Evolutionary conservation across 306 rosid species (phyloP), one percentile per base, ranked within the genome.

Genomic region (Acacia melanoxylon): DNA sequence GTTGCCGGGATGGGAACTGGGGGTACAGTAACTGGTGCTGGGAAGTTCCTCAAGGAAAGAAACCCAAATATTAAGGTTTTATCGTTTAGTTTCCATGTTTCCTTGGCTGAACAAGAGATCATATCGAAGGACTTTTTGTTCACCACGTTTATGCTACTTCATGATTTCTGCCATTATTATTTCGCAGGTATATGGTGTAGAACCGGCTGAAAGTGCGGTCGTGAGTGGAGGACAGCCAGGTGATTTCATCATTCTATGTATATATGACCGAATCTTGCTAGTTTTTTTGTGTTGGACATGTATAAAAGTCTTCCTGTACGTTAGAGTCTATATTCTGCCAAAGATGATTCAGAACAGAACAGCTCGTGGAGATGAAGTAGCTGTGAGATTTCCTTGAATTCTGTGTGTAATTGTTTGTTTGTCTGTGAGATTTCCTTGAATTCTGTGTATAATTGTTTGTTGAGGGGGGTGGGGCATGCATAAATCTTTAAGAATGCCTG

Each of bases 1-100:
- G 94, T 91, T 62, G 82, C 95, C 6, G 97, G 94, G 79, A 84
- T 95, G 67, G 98, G 99, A 78, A 90, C 99, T 1, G 97, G 94
- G 46, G 99, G 98, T 15, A 89, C 98, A 22, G 24, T 90, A 75
- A 79, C 93, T 2, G 99, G 94, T 82, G 79, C 73, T 40, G 98
- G 98, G 86, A 87, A 78, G 14, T 95, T 91, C 83, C 94, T 95
- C 54, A 93, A 91, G 87, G 93, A 87, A 78, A 89, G 77, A 84
- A 93, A 93, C 83, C 88, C 98, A 17, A 72, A 86, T 13, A 85
- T 95, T 83, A 93, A 93, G 99, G 98, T 95, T 27, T 76, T 4
- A 24, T 19, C 25, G 20, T 71, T 84, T 72, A 14, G 45, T 41
- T 17, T 66, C 13, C 66, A 29, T 58, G 69, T 70, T 74, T 67